Evolutionary conservation across 768 basidiomycete species (phyloP).

Genomic region (Serendipita sp.): DNA sequence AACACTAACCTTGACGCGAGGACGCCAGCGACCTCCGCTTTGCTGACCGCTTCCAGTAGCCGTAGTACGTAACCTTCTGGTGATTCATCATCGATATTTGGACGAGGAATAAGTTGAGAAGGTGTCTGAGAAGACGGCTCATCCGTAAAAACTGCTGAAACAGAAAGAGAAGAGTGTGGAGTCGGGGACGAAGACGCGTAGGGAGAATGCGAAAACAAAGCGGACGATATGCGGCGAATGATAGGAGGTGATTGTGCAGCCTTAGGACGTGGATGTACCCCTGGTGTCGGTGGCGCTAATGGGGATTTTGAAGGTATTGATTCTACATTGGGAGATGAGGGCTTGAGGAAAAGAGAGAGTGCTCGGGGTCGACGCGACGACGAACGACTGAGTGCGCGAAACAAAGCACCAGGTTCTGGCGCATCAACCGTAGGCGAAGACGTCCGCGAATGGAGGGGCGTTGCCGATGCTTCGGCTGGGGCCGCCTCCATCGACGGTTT

Average conservation of each 20-base stretch:
- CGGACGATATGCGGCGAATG: not conserved
- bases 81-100: constrained; percentile 42
- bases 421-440: no score
- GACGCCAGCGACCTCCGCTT: constrained; percentile 64
- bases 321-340: not conserved
- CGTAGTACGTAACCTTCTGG: constrained; percentile 54
- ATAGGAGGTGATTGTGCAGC: not conserved
- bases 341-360: not conserved
- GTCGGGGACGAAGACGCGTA: not conserved
- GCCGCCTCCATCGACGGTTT: no score
- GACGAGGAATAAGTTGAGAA: constrained; percentile 23
- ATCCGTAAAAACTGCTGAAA: not conserved
- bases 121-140: not conserved
- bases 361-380: not conserved
- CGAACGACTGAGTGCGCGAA: not conserved
- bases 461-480: no score
- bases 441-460: no score
- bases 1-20: constrained; percentile 60
- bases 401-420: no score
- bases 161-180: not conserved
- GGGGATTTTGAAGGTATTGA: not conserved
- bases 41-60: constrained; percentile 46
- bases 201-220: not conserved
- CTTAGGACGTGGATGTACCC: not conserved
- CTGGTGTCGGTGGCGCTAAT: not conserved